Evolutionary conservation across 805 yeast species (phyloP).

Genomic region (Sugiyamaella americana): DNA sequence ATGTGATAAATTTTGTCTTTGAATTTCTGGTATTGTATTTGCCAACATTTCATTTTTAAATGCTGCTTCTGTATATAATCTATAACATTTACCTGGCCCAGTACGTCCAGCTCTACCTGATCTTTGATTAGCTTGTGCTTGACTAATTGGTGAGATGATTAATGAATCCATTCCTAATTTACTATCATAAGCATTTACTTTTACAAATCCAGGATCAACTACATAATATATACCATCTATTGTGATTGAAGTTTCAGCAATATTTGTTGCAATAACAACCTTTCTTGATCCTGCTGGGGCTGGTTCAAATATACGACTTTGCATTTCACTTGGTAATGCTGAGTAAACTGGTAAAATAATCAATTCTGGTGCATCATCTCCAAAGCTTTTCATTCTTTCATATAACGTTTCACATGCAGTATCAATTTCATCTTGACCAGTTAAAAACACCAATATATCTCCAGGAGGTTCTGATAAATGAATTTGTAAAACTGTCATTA

Average conservation of each 20-base stretch:
- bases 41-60: constrained; percentile 69
- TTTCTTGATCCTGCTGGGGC: constrained; percentile 76
- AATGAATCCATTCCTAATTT: constrained; percentile 83
- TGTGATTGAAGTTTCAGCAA: constrained; percentile 95
- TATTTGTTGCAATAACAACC: constrained; percentile 90
- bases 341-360: constrained; percentile 86
- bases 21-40: constrained; percentile 87
- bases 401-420: constrained; percentile 65
- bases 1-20: constrained; percentile 71
- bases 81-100: constrained; percentile 91
- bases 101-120: constrained; percentile 99
- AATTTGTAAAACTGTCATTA: constrained; percentile 80
- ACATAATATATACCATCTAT: constrained; percentile 94
- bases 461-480: constrained; percentile 59
- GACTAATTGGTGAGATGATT: constrained; percentile 81
- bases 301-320: constrained; percentile 74
- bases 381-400: constrained; percentile 61
- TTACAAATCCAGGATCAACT: constrained; percentile 91
- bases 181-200: constrained; percentile 85
- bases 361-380: constrained; percentile 52
- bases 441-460: constrained; percentile 80
- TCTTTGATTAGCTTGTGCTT: constrained; percentile 93
- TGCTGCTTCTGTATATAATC: constrained; percentile 81
- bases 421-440: constrained; percentile 96
- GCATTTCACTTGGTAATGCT: constrained; percentile 80